These are phyloP conservation scores for Cyanidium caldarium DNA, from an alignment of 23 red algal species.

Conservation along the genomic window DNA sequence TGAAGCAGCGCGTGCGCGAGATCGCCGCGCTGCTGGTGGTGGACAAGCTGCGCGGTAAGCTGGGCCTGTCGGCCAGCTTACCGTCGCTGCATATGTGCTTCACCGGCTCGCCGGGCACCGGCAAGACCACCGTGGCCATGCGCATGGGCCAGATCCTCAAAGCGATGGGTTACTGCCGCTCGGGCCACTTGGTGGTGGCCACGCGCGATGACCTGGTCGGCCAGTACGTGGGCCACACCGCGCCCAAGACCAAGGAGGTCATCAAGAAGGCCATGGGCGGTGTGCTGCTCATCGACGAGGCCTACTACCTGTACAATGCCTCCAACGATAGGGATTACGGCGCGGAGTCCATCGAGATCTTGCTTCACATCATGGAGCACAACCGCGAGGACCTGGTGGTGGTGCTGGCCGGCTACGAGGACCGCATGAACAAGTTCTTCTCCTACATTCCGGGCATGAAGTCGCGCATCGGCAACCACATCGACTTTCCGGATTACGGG, in stretches of 20 bases:
- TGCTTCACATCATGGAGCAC: constrained; percentile 93
- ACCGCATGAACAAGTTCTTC: constrained; percentile 96
- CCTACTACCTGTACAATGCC: constrained; percentile 99
- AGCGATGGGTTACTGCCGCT: constrained; percentile 79
- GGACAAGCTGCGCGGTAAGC: constrained; percentile 63
- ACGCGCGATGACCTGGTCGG: constrained; percentile 96
- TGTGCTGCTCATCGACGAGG: constrained; percentile 91
- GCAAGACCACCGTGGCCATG: constrained; percentile 99
- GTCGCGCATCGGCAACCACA: constrained; percentile 86
- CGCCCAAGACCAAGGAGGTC: constrained; percentile 97
- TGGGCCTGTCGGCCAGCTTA: constrained; percentile 68
- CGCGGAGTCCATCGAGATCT: constrained; percentile 86
- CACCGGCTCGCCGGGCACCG: constrained; percentile 88
- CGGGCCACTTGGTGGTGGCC: constrained; percentile 72
- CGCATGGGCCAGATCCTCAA: constrained; percentile 87
- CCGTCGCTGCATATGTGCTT: constrained; percentile 95
- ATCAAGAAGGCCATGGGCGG: constrained; percentile 97
- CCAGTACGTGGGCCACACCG: constrained; percentile 97
- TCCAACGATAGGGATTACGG: constrained; percentile 98
- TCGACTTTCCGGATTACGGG: constrained; percentile 84
- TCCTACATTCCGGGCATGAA: constrained; percentile 91
- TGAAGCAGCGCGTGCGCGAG: constrained; percentile 83
- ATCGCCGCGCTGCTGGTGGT: constrained; percentile 95
- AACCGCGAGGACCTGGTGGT: constrained; percentile 74
- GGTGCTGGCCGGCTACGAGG: constrained; percentile 85